Conservation (phyloP, 345 rosid species). For the Mangifera indica region DNA sequence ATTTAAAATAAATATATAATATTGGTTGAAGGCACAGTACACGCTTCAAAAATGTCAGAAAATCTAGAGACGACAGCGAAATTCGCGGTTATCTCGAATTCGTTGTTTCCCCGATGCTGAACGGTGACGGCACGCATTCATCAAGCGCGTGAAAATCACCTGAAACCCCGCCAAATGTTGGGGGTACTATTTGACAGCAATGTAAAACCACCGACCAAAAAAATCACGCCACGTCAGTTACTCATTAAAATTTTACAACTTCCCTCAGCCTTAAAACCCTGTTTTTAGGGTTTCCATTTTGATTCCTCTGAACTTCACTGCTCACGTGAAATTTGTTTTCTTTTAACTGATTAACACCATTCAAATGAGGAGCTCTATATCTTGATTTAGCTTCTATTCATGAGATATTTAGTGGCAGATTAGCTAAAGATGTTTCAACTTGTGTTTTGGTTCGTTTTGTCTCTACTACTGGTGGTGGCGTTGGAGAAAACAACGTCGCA, state of each 20-base stretch:
- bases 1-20: too few species aligned
- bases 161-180: not conserved
- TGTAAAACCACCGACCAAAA: not conserved
- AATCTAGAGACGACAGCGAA: too few species aligned
- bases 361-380: not conserved
- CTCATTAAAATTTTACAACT: not conserved
- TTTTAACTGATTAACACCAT: not conserved
- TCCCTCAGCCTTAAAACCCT: constrained; percentile 13
- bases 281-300: constrained; percentile 15
- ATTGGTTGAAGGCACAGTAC: too few species aligned
- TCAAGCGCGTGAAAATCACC: constrained; percentile 4
- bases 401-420: constrained; percentile 6
- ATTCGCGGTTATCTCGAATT: too few species aligned
- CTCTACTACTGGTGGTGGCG: constrained; percentile 30
- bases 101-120: too few species aligned
- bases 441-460: constrained; percentile 27
- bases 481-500: constrained; percentile 32
- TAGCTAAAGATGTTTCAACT: constrained; percentile 34
- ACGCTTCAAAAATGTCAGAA: too few species aligned
- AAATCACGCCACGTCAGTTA: not conserved
- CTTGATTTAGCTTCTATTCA: constrained; percentile 1
- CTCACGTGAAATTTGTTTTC: not conserved
- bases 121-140: too few species aligned
- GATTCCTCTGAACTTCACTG: not conserved
- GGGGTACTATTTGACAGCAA: not conserved